phyloP scores from a whole-genome alignment of 2,329 filamentous ascomycete species.

The Beauveria sp. region DNA sequence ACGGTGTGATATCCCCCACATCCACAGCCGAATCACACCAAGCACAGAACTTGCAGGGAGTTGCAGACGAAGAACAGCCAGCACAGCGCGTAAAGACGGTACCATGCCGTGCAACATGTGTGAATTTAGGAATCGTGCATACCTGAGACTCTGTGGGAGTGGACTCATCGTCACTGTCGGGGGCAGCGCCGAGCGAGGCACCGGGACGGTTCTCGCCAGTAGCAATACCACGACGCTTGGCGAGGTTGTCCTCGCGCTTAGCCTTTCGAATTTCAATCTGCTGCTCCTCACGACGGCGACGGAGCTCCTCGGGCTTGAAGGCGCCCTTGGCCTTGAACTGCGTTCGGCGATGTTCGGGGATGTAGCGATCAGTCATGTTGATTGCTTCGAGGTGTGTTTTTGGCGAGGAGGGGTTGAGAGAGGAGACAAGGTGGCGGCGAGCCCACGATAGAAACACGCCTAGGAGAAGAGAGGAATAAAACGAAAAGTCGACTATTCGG shows the following conservation, averaged over 20 bases:
- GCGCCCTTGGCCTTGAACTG: conserved; percentile 99
- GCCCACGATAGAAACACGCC: background rate
- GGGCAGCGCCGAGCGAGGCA: conserved; percentile 76
- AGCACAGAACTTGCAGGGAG: conserved; percentile 4
- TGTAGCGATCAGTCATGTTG: conserved; percentile 96
- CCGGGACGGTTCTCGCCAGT: conserved; percentile 72
- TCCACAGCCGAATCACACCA: conserved; percentile 8
- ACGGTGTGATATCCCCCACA: conserved; percentile 1
- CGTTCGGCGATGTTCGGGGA: conserved; percentile 96
- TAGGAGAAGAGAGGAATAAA: background rate
- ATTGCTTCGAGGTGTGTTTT: conserved; percentile 25
- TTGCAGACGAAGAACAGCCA: conserved; percentile 6
- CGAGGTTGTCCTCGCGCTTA: conserved; percentile 97
- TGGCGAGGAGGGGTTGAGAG: conserved; percentile 13
- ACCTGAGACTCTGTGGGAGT: conserved; percentile 95
- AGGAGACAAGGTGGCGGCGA: conserved; percentile 12
- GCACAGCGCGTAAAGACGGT: background rate
- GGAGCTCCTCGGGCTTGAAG: conserved; percentile 98
- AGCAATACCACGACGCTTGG: conserved; percentile 92
- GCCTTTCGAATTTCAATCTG: conserved; percentile 98
- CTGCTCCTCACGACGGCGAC: conserved; percentile 95
- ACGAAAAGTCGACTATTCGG: background rate
- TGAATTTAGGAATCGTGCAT: conserved; percentile 22
- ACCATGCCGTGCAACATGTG: conserved; percentile 9
- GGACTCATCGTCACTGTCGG: conserved; percentile 96